Evolutionary conservation across 2,329 filamentous ascomycete species (phyloP), one percentile per base, ranked within the genome.

Genomic region (Allantophomopsis cytisporea): DNA sequence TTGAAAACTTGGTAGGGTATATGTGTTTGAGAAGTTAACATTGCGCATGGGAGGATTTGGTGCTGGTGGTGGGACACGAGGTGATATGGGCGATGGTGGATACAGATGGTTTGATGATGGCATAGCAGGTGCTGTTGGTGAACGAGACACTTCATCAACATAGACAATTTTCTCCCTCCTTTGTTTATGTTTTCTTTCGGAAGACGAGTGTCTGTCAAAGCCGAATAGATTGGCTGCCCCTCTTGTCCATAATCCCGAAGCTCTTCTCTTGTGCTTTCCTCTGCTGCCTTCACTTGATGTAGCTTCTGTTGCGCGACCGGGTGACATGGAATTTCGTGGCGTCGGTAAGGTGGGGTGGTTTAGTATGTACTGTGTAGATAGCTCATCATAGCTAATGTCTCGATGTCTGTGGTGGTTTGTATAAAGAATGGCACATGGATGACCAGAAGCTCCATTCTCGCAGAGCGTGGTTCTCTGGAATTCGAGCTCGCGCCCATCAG

Each of bases 381-480:
- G 51, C 39, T 58, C 51, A 31, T 53, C 47, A 40, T 59, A 62
- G 3, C 55, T 33, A 42, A 61, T 56, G 36, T 54, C 54, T 40
- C 63, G 57, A 7, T 47, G 39, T n/a, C 62, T 59, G 46, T 68
- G 62, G 46, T 63, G 54, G 46, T 65, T 56, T 38, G 60, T 50
- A 45, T 57, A 54, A 34, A 61, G 60, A 44, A 59, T 56, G 45
- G 56, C 41, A 58, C 69, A 72, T 40, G 60, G 59, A 21, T 56
- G 50, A 41, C 60, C 60, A 35, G 45, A 43, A 35, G 58, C 51
- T 15, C 60, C 60, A 35, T 64, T 60, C 14, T 57, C 48, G 10
- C 54, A 45, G 57, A 66, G 66, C 31, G 60, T 52, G 7, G 48
- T 49, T 23, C 57, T 51, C 6, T 56, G 52, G 40, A 61, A 60